Percentiles rank a stretch among this genome's conserved stretches.
phyloP scores from a whole-genome alignment of 2,329 filamentous ascomycete genomes.

The Hypoxylon sp. region DNA sequence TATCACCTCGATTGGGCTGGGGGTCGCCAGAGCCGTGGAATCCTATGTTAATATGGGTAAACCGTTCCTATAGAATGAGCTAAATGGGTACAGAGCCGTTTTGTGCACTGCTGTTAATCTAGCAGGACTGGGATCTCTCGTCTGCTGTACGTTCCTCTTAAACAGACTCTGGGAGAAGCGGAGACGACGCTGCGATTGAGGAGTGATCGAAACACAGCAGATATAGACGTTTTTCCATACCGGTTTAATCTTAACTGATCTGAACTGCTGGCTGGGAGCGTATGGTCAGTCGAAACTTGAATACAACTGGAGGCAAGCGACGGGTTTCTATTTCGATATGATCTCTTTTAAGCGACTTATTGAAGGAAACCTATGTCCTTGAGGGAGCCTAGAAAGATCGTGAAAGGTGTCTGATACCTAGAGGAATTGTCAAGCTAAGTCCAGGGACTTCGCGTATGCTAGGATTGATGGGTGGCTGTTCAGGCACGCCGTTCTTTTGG shows the following conservation, averaged over 20 bases:
- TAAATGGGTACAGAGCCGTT: conserved; percentile 45
- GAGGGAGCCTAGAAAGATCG: too few relatives aligned
- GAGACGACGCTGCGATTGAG: conserved; percentile 15
- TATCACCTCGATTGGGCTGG: conserved; percentile 73
- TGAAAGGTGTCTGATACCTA: too few relatives aligned
- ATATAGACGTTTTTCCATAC: conserved; percentile 9
- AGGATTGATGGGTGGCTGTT: too few relatives aligned
- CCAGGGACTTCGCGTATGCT: too few relatives aligned
- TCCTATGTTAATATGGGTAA: conserved; percentile 50
- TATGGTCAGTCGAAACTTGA: too few relatives aligned
- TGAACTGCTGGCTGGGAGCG: too few relatives aligned
- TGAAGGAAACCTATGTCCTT: too few relatives aligned
- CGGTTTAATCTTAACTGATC: neutral
- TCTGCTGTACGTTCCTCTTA: conserved; percentile 36
- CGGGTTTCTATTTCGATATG: too few relatives aligned
- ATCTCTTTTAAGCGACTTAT: too few relatives aligned
- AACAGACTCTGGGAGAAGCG: conserved; percentile 14
- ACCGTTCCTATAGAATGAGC: conserved; percentile 24
- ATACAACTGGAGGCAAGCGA: too few relatives aligned
- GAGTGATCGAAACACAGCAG: conserved; percentile 6
- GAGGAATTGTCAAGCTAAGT: too few relatives aligned
- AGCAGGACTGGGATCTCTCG: conserved; percentile 41
- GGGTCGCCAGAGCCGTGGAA: conserved; percentile 75
- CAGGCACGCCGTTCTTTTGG: conserved; percentile 40
- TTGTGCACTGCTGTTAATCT: conserved; percentile 45